phyloP scores from a whole-genome alignment of 257 asterid species.

The Capsicum pubescens region DNA sequence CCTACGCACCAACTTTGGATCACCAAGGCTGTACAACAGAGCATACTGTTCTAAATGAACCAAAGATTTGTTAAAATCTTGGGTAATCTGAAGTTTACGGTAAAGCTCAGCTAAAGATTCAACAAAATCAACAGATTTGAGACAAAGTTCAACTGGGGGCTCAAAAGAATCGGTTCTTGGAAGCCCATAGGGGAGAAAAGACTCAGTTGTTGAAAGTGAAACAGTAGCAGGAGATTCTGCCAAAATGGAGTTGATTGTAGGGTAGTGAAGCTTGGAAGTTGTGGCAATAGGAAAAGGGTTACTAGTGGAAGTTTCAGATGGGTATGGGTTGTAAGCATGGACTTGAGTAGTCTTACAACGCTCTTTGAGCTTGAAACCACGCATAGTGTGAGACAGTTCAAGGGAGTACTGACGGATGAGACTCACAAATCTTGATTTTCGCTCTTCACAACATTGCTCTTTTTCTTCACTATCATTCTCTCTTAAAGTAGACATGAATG shows the following conservation, averaged over 20 bases:
- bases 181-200: slow-evolving; percentile 53
- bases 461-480: slow-evolving; percentile 40
- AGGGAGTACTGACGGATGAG: slow-evolving; percentile 34
- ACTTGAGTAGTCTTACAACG: slow-evolving; percentile 59
- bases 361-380: slow-evolving; percentile 56
- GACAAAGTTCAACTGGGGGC: slow-evolving; percentile 50
- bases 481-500: slow-evolving; percentile 56
- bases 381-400: slow-evolving; percentile 41
- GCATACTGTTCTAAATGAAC: slow-evolving; percentile 53
- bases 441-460: slow-evolving; percentile 24
- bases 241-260: slow-evolving; percentile 53
- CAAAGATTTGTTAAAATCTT: slow-evolving; percentile 39
- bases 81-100: slow-evolving; percentile 32
- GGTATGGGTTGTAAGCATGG: slow-evolving; percentile 51
- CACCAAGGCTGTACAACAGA: slow-evolving; percentile 45
- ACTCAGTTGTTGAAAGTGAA: slow-evolving; percentile 15
- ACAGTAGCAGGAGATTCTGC: slow-evolving; percentile 29
- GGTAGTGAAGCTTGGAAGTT: slow-evolving; percentile 33
- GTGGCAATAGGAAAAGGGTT: slow-evolving; percentile 23
- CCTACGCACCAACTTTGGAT: slow-evolving; percentile 57
- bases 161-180: slow-evolving; percentile 48
- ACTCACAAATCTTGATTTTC: slow-evolving; percentile 54
- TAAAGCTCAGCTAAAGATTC: slow-evolving; percentile 50
- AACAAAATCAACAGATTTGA: slow-evolving; percentile 54
- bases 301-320: not conserved